phyloP scores from a whole-genome alignment of 805 yeast genomes.

The Nakazawaea ernobii region DNA sequence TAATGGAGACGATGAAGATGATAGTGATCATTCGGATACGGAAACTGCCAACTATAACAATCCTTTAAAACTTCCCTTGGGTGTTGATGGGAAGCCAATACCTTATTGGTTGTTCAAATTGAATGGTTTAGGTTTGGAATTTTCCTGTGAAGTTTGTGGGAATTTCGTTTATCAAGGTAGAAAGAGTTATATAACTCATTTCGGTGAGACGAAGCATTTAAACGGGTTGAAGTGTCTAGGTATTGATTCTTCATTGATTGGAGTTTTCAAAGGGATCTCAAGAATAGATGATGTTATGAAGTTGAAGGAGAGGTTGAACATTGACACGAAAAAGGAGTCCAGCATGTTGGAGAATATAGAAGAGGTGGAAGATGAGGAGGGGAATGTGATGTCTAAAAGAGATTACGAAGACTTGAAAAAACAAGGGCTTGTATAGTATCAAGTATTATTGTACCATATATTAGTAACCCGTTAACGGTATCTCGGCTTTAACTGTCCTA shows the following conservation, averaged over 20 bases:
- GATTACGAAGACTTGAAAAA: conserved; percentile 81
- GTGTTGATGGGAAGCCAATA: conserved; percentile 86
- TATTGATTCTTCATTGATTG: conserved; percentile 39
- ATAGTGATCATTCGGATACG: conserved; percentile 28
- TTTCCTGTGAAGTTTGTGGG: conserved; percentile 84
- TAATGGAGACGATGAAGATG: conserved; percentile 17
- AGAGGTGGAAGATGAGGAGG: conserved; percentile 89
- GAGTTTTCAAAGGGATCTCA: conserved; percentile 57
- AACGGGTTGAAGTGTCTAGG: conserved; percentile 76
- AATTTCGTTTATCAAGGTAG: conserved; percentile 69
- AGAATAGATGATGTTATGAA: conserved; percentile 61
- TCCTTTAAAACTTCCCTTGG: conserved; percentile 65
- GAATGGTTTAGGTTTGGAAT: conserved; percentile 73
- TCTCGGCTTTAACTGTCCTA: too few species aligned
- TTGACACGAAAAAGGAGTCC: conserved; percentile 29
- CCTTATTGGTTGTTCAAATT: conserved; percentile 91
- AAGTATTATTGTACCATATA: too few species aligned
- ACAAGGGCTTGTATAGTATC: conserved; percentile 74
- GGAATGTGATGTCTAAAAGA: conserved; percentile 83
- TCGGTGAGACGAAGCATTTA: conserved; percentile 61
- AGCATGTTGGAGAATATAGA: conserved; percentile 47
- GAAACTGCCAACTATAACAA: conserved; percentile 23
- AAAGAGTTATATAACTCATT: conserved; percentile 66
- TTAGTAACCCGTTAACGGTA: too few species aligned
- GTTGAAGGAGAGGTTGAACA: conserved; percentile 45